These are phyloP conservation scores for Pilobolus umbonatus DNA, from an alignment of 192 early-diverging fungal genomes.

Conservation along the genomic window DNA sequence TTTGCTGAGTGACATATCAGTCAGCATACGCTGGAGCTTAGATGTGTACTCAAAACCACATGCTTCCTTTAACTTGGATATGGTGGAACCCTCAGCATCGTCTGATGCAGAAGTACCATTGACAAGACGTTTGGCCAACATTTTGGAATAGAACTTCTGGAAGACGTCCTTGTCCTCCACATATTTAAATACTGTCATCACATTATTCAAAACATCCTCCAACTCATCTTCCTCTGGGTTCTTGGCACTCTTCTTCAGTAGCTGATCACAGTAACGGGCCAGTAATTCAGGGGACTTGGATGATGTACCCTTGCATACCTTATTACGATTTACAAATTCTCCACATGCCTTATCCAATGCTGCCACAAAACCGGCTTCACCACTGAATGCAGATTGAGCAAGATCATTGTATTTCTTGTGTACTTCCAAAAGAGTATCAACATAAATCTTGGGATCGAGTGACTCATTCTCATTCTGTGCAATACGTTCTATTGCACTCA, in stretches of 20 bases:
- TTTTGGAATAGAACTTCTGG: slow-evolving; percentile 94
- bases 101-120: slow-evolving; percentile 83
- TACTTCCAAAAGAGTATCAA: slow-evolving; percentile 79
- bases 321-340: slow-evolving; percentile 91
- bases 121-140: slow-evolving; percentile 90
- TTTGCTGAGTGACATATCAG: slow-evolving; percentile 86
- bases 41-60: slow-evolving; percentile 94
- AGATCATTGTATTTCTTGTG: slow-evolving; percentile 83
- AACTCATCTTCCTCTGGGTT: slow-evolving; percentile 60
- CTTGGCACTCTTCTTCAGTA: slow-evolving; percentile 82
- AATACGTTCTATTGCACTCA: slow-evolving; percentile 70
- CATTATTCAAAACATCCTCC: slow-evolving; percentile 27
- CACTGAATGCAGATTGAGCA: slow-evolving; percentile 71
- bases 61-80: slow-evolving; percentile 72
- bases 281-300: slow-evolving; percentile 84
- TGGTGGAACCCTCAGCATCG: slow-evolving; percentile 92
- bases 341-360: slow-evolving; percentile 92
- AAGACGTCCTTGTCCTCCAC: slow-evolving; percentile 98
- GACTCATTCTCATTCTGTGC: not conserved
- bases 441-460: slow-evolving; percentile 80
- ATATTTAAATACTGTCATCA: slow-evolving; percentile 94
- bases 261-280: slow-evolving; percentile 84
- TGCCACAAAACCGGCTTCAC: slow-evolving; percentile 83
- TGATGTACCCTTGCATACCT: slow-evolving; percentile 63
- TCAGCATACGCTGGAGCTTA: slow-evolving; percentile 95